Base-by-base conservation (phyloP, 352 stramenopile species). In the Globisporangium acanthophoron region DNA sequence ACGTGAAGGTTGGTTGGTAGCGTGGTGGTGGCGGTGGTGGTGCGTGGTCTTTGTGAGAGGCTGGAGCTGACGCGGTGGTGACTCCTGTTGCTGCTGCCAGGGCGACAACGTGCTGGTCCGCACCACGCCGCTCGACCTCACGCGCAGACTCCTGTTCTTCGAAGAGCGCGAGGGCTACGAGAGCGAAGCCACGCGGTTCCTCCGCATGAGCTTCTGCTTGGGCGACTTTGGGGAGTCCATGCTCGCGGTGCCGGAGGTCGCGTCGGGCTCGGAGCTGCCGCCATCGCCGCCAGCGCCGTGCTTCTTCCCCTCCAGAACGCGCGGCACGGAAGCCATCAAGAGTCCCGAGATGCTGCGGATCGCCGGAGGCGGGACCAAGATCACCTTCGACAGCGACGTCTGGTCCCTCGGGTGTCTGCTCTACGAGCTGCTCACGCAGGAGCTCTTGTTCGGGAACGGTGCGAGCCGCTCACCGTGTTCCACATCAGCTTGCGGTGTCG, bases 291-390 rank as follows among this genome's bases (percentile, higher is more conserved):
- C 54, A 7, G 7, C 56, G 24, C n/a, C 39, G 13, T 58, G 52
- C n/a, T 79, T 61, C 29, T 51, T 50, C 8, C 58, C 69, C 16
- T 69, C 66, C 43, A 67, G 79, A 20, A 88, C 81, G 4, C 71
- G 82, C 58, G 82, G 82, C 9, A 92, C 82, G 0, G 82, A 92
- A 61, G 79, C 82, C 3, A 87, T 90, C 54, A 87, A 89, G 61
- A 90, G 79, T 40, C 82, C 82, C 7, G 82, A 92, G 54, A 87
- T 90, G 61, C 59, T 91, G 8, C 53, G 59, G 15, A 71, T 87
- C 21, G 74, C 70, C 48, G 75, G 77, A 43, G 70, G 55, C 33
- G 65, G 70, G 3, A 58, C 60, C 5, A 62, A 51, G 24, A 67
- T 89, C n/a, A 77, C 70, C 0, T 60, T 64, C 18, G 73, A 74